phyloP scores from a whole-genome alignment of 2,329 filamentous ascomycete species.

The Aureobasidium leucospermi region DNA sequence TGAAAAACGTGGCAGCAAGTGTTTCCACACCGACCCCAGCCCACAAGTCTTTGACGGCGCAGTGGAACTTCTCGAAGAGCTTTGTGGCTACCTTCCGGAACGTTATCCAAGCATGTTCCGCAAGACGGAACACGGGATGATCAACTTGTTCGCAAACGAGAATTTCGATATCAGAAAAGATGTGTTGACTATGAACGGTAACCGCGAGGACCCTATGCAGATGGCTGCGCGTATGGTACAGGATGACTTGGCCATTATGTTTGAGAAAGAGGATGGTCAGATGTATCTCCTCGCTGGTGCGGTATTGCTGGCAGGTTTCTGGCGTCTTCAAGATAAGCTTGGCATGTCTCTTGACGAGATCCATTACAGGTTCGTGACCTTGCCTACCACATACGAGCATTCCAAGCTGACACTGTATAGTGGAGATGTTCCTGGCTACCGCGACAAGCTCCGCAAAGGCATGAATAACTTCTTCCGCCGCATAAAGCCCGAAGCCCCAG shows the following conservation, averaged over 20 bases:
- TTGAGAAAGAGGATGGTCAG: conserved; percentile 66
- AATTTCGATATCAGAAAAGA: conserved; percentile 59
- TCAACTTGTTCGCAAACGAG: conserved; percentile 66
- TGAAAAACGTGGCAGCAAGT: conserved; percentile 56
- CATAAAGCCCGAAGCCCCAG: conserved; percentile 58
- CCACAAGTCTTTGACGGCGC: conserved; percentile 53
- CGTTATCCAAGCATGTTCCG: conserved; percentile 67
- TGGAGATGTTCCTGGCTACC: conserved; percentile 67
- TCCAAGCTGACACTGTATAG: conserved; percentile 28
- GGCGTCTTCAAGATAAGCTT: conserved; percentile 73
- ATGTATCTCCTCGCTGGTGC: conserved; percentile 74
- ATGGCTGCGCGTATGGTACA: conserved; percentile 66
- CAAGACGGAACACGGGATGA: conserved; percentile 56
- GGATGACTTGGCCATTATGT: conserved; percentile 79
- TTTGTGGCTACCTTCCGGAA: conserved; percentile 61
- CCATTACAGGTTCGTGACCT: conserved; percentile 47
- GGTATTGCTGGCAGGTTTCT: conserved; percentile 73
- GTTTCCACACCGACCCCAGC: conserved; percentile 61
- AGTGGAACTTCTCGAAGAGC: conserved; percentile 67
- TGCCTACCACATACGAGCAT: not conserved
- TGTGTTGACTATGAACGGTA: conserved; percentile 42
- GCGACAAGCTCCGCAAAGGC: conserved; percentile 63
- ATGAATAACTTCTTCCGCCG: conserved; percentile 78
- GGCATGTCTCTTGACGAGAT: conserved; percentile 74
- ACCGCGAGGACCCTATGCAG: conserved; percentile 67